Evolutionary conservation across 75 land plant species (phyloP), one percentile per base, ranked within the genome.

Genomic region (Sequoiadendron giganteum): DNA sequence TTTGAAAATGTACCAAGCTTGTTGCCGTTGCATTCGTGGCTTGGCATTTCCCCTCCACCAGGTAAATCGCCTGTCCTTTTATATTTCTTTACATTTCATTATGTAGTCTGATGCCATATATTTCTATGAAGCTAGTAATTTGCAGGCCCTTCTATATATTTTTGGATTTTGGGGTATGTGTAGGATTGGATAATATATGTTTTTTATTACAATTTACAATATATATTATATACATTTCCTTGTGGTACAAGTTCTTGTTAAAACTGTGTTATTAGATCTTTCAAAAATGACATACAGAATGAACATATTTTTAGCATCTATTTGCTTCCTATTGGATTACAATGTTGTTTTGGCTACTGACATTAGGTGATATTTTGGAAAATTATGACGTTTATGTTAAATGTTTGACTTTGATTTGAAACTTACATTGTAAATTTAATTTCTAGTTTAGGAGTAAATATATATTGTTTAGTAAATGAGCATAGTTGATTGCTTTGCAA

Each of bases 1-100:
- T 98, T 98, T 92, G 99, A 98, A 93, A 97, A 94, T 91, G 99
- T 98, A 84, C 99, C 96, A 36, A 92, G 93, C 83, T 81, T 96
- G 30, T 87, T 97, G 79, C 97, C 99, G 3, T 93, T 95, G 38
- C 96, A 93, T 91, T 89, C 96, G 80, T 98, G 99, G 99, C 93
- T 98, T 28, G 99, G 95, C 38, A 85, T 85, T n/a, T 91, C 92
- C 88, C 99, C 99, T 32, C 87, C 93, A 32, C 95, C 97, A 61
- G 93, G 99, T 98, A 88, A 90, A 90, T 88, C 30, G 54, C 16
- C 32, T 11, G 49, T 25, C 32, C 49, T 82, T 45, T 45, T 82
- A 25, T 5, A 82, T 25, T 81, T n/a, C 28, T 10, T n/a, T 28
- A 10, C 10, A 3, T n/a, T 82, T 82, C 28, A 82, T 42, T 43